Conservation (phyloP, 495 filamentous ascomycete species). For the Monascus purpureus region DNA sequence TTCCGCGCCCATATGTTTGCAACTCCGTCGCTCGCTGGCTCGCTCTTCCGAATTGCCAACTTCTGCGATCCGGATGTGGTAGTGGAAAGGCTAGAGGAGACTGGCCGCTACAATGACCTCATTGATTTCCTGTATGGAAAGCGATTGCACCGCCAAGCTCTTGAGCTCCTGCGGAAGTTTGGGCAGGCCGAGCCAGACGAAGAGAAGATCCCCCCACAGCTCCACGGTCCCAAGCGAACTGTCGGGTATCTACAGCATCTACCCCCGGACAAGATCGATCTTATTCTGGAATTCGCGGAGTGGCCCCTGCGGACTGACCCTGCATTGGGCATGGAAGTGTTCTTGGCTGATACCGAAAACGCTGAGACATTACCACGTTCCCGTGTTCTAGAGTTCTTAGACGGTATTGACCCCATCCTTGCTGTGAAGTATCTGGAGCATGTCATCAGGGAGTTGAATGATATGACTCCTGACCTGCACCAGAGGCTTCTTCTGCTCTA, state of each 20-base stretch:
- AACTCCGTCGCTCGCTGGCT: conserved; percentile 67
- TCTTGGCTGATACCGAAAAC: conserved; percentile 86
- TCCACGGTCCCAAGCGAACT: conserved; percentile 74
- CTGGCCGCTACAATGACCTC: conserved; percentile 78
- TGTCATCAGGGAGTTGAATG: conserved; percentile 74
- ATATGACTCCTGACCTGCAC: conserved; percentile 74
- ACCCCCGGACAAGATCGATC: conserved; percentile 72
- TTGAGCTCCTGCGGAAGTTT: conserved; percentile 72
- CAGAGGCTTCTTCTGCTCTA: conserved; percentile 69
- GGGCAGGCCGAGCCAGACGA: conserved; percentile 48
- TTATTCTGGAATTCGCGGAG: conserved; percentile 80
- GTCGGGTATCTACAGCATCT: conserved; percentile 84
- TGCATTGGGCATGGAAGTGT: conserved; percentile 84
- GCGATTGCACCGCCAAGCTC: conserved; percentile 75
- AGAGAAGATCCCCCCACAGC: conserved; percentile 45
- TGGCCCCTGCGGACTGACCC: conserved; percentile 70
- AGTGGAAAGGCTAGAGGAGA: conserved; percentile 79
- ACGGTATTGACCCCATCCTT: conserved; percentile 49
- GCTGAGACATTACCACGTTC: conserved; percentile 77
- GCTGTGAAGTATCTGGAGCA: conserved; percentile 84
- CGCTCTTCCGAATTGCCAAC: conserved; percentile 90
- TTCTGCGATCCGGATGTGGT: conserved; percentile 95
- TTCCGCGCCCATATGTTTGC: conserved; percentile 91
- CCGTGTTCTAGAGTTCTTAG: conserved; percentile 59
- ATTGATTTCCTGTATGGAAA: conserved; percentile 97